These are phyloP conservation scores for Kazachstania kunashirensis DNA, from an alignment of 805 yeast genomes.

Conservation along the genomic window DNA sequence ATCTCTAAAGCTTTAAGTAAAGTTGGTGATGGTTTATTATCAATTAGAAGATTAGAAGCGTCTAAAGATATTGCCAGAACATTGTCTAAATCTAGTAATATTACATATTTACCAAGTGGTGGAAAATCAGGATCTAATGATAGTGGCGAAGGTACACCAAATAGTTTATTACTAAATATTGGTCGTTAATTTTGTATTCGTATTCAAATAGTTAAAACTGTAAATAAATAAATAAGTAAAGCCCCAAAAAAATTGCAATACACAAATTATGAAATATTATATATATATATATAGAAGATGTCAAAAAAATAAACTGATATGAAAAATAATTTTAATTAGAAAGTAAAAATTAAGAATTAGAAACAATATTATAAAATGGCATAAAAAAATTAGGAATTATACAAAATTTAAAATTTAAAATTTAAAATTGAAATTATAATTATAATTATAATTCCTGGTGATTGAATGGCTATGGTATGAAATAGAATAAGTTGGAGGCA, in stretches of 20 bases:
- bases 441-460: no score
- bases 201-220: no score
- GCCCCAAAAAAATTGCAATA: no score
- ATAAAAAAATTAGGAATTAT: no score
- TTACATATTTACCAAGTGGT: conserved; percentile 71
- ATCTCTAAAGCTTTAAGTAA: conserved; percentile 86
- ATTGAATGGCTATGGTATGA: not conserved
- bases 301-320: not conserved
- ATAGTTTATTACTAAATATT: conserved; percentile 53
- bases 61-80: conserved; percentile 91
- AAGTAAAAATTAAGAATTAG: not conserved
- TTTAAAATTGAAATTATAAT: no score
- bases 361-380: no score
- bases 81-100: conserved; percentile 71
- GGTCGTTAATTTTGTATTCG: conserved; percentile 64
- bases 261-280: no score
- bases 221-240: no score
- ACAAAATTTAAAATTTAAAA: no score
- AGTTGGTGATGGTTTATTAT: conserved; percentile 90
- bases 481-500: conserved; percentile 1
- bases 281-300: not conserved
- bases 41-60: conserved; percentile 93
- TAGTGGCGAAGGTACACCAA: conserved; percentile 33
- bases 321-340: no score
- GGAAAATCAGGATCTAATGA: conserved; percentile 3